Evolutionary conservation across 305 asterid species (phyloP).

Genomic region (Fraxinus sp.): DNA sequence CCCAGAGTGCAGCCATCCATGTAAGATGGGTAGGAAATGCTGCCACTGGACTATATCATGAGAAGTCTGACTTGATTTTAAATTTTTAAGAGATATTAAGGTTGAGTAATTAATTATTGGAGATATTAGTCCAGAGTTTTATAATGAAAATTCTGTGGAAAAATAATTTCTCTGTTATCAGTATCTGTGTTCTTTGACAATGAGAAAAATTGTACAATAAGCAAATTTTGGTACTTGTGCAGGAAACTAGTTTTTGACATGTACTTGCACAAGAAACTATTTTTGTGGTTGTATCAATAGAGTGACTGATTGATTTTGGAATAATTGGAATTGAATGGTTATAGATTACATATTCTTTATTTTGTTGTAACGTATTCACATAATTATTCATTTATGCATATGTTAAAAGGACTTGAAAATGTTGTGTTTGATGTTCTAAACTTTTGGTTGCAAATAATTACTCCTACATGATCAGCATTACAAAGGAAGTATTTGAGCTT

Average conservation of each 20-base stretch:
- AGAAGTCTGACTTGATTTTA: background rate
- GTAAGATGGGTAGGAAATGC: background rate
- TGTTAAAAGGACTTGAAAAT: background rate
- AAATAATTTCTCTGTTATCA: background rate
- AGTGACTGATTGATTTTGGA: background rate
- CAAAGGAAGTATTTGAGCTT: background rate
- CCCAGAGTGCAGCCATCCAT: no score
- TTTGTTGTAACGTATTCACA: background rate
- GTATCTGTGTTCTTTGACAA: background rate
- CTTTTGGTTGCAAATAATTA: background rate
- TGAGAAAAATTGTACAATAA: background rate
- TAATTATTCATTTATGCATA: background rate
- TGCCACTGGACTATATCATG: background rate
- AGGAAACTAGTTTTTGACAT: background rate
- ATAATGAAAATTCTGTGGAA: background rate
- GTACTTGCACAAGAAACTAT: background rate
- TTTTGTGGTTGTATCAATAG: background rate
- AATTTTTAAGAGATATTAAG: background rate
- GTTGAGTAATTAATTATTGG: background rate
- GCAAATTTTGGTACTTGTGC: background rate
- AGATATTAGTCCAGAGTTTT: background rate
- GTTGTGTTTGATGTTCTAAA: background rate
- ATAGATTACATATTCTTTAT: background rate
- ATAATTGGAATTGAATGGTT: background rate
- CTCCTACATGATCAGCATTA: background rate